Base-by-base conservation (phyloP, 2,329 filamentous ascomycete species). In the Ceratocystis diversiconidia region DNA sequence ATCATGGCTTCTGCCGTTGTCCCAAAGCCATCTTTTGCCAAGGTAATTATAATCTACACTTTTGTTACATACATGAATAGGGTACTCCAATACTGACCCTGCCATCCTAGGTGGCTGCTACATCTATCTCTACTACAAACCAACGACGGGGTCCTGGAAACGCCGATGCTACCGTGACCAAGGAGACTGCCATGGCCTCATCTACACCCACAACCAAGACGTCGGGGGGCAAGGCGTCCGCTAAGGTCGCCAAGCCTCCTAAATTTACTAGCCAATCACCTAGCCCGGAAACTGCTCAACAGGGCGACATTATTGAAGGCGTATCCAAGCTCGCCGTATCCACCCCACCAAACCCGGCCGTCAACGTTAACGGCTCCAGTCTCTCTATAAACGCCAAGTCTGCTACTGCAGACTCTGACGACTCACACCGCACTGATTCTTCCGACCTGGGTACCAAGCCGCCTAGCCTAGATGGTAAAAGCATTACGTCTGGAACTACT, bases 391-490 rank as follows among this genome's bases (percentile, higher is more conserved):
- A 67, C 44, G 8, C 57, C 57, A 67, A 62, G 15, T 67, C 65
- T 15, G 78, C 80, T 65, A 79, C 75, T 55, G 52, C 52, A 57
- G 76, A 76, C 32, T 83, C 81, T 1, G 81, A 84, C 68, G 81
- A 82, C 61, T 84, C 82, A 15, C 81, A 80, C 69, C 79, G 79
- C 71, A 80, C 82, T 52, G 84, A 87, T 72, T 86, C 84, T 70
- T 87, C 84, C 2, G 84, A 87, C 65, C 75, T 85, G 32, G 84
- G 80, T 48, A 91, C 86, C 2, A 96, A 96, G 75, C 89, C 90
- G 63, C 88, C 90, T 44, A 96, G 91, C 73, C 80, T 96, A 50
- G 92, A 96, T 73, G 91, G 89, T 61, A 96, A 96, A 77, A 96
- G 92, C 74, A 89, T 95, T 71, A 90, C 90, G 3, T 97, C 92